Evolutionary conservation across 2,329 filamentous ascomycete species (phyloP), one percentile per base, ranked within the genome.

Genomic region (Exophiala lecanii-corni): DNA sequence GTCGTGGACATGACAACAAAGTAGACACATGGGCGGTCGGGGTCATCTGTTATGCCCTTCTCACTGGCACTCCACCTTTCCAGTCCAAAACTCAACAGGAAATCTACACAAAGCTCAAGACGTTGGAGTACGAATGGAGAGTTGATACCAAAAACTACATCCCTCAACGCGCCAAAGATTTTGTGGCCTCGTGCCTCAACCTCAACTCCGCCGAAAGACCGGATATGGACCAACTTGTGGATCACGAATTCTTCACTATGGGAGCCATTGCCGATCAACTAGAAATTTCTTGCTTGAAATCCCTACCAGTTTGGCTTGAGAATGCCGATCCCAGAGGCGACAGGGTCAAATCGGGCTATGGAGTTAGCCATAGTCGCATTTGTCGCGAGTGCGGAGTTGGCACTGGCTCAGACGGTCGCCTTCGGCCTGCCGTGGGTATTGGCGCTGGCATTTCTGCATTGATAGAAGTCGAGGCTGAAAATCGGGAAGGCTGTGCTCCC

Each of bases 1-100:
- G 36, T 17, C 88, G 91, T 57, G 92, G 92, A 0, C 92, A 98
- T 62, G 92, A 95, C 55, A 89, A 97, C 62, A 95, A 94, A 72
- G 92, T 98, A 3, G 92, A 98, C 62, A 86, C 98, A 43, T 98
- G 94, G 94, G 95, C 91, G 33, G 75, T 98, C 60, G 92, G 94
- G 15, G 92, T 98, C 55, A 98, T 98, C 62, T 89, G 94, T 82
- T 89, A 70, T 67, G 94, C 92, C 36, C 91, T 98, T 79, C 84
- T 97, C 35, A 92, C 92, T 5, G 94, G 92, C 15, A 94, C 91
- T 58, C 91, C 92, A 1, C 92, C 92, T 0, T 98, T 98, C 64
- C 92, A 98, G 66, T 94, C 92, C 3, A 71, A 71, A 48, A 73
- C 70, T 0, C 70, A 73, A 48, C 68, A 72, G 47, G 71, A 74